Evolutionary conservation across 495 filamentous ascomycete species (phyloP), one percentile per base, ranked within the genome.

Genomic region (Hypoxylon trugodes): DNA sequence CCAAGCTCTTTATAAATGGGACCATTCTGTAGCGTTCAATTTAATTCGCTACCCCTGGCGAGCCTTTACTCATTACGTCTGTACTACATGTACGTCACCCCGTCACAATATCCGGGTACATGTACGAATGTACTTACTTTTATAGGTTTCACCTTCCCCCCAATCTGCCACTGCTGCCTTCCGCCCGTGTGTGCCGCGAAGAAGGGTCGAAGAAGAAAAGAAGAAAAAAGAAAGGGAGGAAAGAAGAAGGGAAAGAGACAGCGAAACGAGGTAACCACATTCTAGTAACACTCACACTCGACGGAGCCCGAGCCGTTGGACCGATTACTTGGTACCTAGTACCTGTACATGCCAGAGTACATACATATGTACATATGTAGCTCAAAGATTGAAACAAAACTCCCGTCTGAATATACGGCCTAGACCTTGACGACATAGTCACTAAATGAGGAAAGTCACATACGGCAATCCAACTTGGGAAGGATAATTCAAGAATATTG

Each of bases 401-500:
- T 42, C 38, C n/a, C 45, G 16, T 22, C 28, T 48, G 13, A 16
- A 3, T 25, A 48, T 33, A n/a, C 13, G 10, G 5, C 28, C 4
- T 5, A 4, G 28, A 10, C 10, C 28, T 30, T n/a, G 9, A 32
- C 19, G 26, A 40, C 37, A 22, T 3, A 30, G 35, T 28, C 43
- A 3, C 55, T 59, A 30, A 5, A 65, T 65, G 42, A 40, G 62
- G 62, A 59, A 65, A 55, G 62, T 65, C 62, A 50, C 55, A 65
- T 60, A 65, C 43, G 13, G 15, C 33, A 43, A 50, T 55, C 48
- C 33, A 37, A 42, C 49, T 35, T 40, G 28, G 21, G 26, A 60
- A 55, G 19, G 22, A 21, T 42, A 54, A 30, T 48, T 26, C 26
- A 48, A 46, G 24, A 65, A 32, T 54, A 49, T 45, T 50, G 37